phyloP scores from a whole-genome alignment of 495 filamentous ascomycete genomes.

The Polyplosphaeria fusca region DNA sequence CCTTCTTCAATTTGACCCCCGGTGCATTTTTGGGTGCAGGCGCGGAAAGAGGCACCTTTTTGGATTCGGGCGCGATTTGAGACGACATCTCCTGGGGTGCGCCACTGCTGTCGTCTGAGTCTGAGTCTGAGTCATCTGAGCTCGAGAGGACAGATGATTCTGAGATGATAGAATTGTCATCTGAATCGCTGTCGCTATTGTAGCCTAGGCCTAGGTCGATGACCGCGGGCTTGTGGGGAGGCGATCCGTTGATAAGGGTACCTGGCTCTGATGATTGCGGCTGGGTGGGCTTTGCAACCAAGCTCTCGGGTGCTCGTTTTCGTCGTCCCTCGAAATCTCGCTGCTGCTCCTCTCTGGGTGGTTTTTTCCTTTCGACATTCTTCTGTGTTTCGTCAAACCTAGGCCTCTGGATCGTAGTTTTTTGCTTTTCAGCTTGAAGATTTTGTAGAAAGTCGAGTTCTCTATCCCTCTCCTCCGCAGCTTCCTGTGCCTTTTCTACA shows the following conservation, averaged over 20 bases:
- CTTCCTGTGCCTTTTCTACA: slow-evolving; percentile 44
- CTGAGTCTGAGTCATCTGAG: slow-evolving; percentile 11
- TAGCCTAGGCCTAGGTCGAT: slow-evolving; percentile 26
- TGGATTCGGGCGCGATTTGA: neutral
- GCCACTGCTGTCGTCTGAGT: slow-evolving; percentile 25
- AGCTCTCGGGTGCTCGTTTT: neutral
- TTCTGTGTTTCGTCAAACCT: too few species aligned
- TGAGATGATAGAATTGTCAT: slow-evolving; percentile 3
- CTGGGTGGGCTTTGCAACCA: neutral
- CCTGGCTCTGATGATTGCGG: neutral
- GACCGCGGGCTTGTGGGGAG: neutral
- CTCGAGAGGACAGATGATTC: slow-evolving; percentile 30
- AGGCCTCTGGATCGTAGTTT: neutral
- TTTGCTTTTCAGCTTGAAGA: slow-evolving; percentile 4
- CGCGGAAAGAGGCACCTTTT: neutral
- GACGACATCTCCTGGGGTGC: slow-evolving; percentile 19
- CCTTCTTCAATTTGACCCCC: neutral
- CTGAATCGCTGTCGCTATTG: slow-evolving; percentile 12
- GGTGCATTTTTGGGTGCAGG: neutral
- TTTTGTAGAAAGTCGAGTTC: slow-evolving; percentile 25
- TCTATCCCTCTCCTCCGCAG: slow-evolving; percentile 23
- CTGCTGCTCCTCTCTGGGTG: neutral
- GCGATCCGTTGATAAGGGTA: too few species aligned
- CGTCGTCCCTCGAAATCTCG: neutral
- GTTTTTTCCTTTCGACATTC: neutral